Evolutionary conservation across 2,329 filamentous ascomycete genomes (phyloP), one percentile per base, ranked within the genome.

Genomic region (Fusarium setosum): DNA sequence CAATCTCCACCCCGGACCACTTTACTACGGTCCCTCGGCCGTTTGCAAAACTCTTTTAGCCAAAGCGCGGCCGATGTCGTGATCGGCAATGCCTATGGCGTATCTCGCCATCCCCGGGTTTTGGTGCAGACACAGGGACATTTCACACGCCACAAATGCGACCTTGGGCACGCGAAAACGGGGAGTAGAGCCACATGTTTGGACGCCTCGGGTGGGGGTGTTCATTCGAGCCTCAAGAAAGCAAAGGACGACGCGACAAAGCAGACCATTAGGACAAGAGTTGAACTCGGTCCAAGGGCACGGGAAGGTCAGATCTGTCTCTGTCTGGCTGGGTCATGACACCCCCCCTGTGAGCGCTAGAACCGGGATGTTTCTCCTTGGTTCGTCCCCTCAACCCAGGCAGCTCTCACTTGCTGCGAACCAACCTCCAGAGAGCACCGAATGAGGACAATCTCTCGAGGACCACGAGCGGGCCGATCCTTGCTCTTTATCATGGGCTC

Each of bases 51-150:
- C 56, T 52, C 60, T 65, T 37, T 17, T 34, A 24, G 44, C 31
- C 37, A 13, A 40, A 41, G 49, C n/a, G 42, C 41, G 59, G n/a
- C 49, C 60, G 48, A 72, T 72, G 70, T 72, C 70, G 70, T 68
- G 67, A 72, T 72, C 54, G 54, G 58, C 61, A 45, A 40, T 61
- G 34, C 21, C 31, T 42, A 72, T 72, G 65, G 69, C 67, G 69
- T 61, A 57, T 53, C 60, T 54, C 37, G 35, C 41, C 29, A 52
- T 56, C 48, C 56, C 54, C 54, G 56, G 47, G 34, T 38, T 49
- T 38, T 21, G n/a, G 26, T 48, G 38, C 42, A 26, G 23, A 29
- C 38, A 32, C 26, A 17, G 23, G 23, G 13, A 29, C 26, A 29
- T 20, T 58, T 59, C 49, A 40, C 38, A 62, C 61, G 61, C 56